A percentile compares a stretch with the other conserved stretches of the same genome.
Conservation (phyloP, 1,284 basidiomycete species). For the Trichosporon sp. region DNA sequence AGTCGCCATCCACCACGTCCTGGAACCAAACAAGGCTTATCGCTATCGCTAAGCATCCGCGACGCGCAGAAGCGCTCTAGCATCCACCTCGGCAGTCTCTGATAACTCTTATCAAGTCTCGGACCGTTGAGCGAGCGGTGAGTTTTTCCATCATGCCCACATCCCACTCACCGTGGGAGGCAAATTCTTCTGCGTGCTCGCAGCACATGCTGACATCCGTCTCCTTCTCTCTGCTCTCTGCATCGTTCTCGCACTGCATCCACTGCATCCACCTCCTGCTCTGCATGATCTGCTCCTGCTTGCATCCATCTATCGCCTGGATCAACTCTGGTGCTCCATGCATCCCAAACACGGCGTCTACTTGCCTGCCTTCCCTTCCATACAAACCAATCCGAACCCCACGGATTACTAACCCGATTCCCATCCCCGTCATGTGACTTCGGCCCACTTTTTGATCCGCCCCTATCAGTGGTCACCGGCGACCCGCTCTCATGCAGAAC, state of each 20-base stretch:
- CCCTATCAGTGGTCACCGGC: conserved; percentile 5
- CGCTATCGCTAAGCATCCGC: conserved; percentile 10
- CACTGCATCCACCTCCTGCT: conserved; percentile 1
- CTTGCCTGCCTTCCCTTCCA: no score
- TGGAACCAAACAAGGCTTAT: conserved; percentile 20
- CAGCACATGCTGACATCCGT: background rate
- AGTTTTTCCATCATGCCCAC: background rate
- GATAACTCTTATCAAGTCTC: background rate
- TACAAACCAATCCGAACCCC: background rate
- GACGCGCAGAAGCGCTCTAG: background rate
- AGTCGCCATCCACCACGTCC: conserved; percentile 2
- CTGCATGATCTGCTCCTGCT: background rate
- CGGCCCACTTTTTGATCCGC: conserved; percentile 1
- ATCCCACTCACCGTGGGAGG: background rate
- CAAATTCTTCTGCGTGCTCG: background rate
- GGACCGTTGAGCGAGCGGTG: conserved; percentile 2
- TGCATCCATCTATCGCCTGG: conserved; percentile 1
- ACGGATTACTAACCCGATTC: background rate
- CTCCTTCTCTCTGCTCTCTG: background rate
- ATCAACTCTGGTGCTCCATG: background rate
- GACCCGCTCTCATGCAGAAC: conserved; percentile 25
- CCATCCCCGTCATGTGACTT: background rate
- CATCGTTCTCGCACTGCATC: no score
- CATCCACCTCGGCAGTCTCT: background rate
- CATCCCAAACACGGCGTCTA: background rate